Conservation (phyloP, 805 yeast genomes). For the Candida lessepsii region DNA sequence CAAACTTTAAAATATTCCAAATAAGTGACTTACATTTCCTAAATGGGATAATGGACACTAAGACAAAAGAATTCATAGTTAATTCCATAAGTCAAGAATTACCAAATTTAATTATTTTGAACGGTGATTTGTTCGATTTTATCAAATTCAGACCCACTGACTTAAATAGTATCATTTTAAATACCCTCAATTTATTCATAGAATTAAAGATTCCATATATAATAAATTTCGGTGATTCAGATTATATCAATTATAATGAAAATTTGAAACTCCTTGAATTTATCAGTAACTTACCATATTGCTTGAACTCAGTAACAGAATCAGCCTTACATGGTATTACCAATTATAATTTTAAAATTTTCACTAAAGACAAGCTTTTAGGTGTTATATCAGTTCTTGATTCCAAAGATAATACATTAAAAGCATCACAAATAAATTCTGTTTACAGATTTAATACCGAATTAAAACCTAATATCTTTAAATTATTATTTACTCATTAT, state of each 20-base stretch:
- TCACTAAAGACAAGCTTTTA: conserved; percentile 13
- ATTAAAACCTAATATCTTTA: conserved; percentile 16
- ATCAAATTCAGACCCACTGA: conserved; percentile 11
- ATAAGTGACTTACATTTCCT: conserved; percentile 38
- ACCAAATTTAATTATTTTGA: conserved; percentile 37
- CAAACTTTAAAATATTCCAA: conserved; percentile 34
- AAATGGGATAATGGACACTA: conserved; percentile 21
- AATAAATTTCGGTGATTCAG: conserved; percentile 41
- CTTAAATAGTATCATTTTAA: conserved; percentile 2
- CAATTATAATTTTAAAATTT: conserved; percentile 32
- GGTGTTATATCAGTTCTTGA: conserved; percentile 36
- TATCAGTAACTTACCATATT: conserved; percentile 34
- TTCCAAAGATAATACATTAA: conserved; percentile 27
- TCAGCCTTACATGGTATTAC: conserved; percentile 33
- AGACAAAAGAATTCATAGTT: conserved; percentile 31
- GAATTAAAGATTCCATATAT: conserved; percentile 29
- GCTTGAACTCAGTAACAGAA: conserved; percentile 26
- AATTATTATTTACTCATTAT: conserved; percentile 38
- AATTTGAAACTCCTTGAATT: conserved; percentile 24
- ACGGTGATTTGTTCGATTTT: conserved; percentile 40
- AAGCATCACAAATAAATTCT: conserved; percentile 33
- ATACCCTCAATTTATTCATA: conserved; percentile 26
- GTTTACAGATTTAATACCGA: conserved; percentile 27
- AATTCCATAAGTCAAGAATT: conserved; percentile 25
- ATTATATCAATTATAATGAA: conserved; percentile 14